Evolutionary conservation across 805 yeast genomes (phyloP).

Genomic region (Maudiozyma pseudohumilis): DNA sequence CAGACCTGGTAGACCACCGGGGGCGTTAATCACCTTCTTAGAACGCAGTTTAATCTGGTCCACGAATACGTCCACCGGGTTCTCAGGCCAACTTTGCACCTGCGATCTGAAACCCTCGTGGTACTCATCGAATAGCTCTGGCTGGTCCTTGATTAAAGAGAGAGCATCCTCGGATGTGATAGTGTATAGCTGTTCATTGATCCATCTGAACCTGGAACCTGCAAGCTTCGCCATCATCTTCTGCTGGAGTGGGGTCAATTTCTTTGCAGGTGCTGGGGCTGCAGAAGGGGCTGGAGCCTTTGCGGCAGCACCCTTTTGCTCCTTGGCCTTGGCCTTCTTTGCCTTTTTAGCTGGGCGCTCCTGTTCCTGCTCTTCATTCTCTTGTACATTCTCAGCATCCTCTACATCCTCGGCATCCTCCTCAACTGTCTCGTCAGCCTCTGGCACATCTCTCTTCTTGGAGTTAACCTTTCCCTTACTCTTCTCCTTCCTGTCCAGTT

Average conservation of each 20-base stretch:
- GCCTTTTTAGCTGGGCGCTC: slow-evolving; percentile 10
- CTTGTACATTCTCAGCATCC: not conserved
- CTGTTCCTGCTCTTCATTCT: slow-evolving; percentile 1
- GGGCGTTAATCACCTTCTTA: slow-evolving; percentile 71
- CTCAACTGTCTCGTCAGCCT: slow-evolving; percentile 8
- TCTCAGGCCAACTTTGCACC: slow-evolving; percentile 96
- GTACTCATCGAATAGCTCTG: slow-evolving; percentile 84
- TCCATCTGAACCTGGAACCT: slow-evolving; percentile 96
- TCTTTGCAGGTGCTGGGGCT: slow-evolving; percentile 17
- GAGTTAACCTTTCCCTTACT: slow-evolving; percentile 5
- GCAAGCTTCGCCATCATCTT: slow-evolving; percentile 92
- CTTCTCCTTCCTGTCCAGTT: slow-evolving; percentile 16
- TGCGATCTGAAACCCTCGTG: slow-evolving; percentile 93
- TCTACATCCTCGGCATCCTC: slow-evolving; percentile 10
- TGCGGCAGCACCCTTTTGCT: slow-evolving; percentile 6
- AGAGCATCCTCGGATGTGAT: slow-evolving; percentile 70
- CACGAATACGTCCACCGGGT: slow-evolving; percentile 89
- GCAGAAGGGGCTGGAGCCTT: not conserved
- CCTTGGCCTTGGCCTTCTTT: slow-evolving; percentile 3
- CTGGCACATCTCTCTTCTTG: not conserved
- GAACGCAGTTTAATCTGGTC: slow-evolving; percentile 53
- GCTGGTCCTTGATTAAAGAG: slow-evolving; percentile 64
- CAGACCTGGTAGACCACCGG: slow-evolving; percentile 88
- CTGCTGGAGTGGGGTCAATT: slow-evolving; percentile 77
- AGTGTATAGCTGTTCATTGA: slow-evolving; percentile 93